Base-by-base conservation (phyloP, 2,329 filamentous ascomycete genomes). In the Epichloe hybrida region DNA sequence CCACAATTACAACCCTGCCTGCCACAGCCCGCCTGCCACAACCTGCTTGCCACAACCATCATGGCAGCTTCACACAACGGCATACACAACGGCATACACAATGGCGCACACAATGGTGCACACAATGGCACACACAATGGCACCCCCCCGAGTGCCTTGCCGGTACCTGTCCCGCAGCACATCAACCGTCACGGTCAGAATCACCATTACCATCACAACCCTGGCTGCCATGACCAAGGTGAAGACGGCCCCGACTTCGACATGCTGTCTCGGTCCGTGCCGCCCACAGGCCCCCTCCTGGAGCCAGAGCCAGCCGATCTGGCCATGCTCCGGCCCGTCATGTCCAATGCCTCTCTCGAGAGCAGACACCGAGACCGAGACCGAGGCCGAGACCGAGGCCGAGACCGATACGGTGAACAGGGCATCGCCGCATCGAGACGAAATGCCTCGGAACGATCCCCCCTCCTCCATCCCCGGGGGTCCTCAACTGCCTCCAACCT, bases 271-370 rank as follows among this genome's bases (percentile, higher is more conserved):
- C 64, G 63, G 27, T 72, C 71, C 3, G 53, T 70, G 46, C 70
- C 67, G 13, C 65, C 66, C 0, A 60, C 59, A 3, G 65, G 61
- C 5, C 62, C 67, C 21, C 61, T 68, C 20, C 61, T 74, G 9
- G 69, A 72, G 51, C 69, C 72, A 9, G 72, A 72, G 54, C 57
- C 66, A 3, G 53, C 64, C 40, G 67, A 70, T 53, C 63, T 66
- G 49, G 62, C 68, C 46, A 66, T 73, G 62, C 61, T 74, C 3
- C 59, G 65, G 34, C 55, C 58, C 12, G 50, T 51, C 4, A 50
- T 41, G 21, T 55, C 54, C 27, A 58, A 56, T 51, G 52, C 39
- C 3, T 36, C 47, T 15, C 11, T 13, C 2, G 47, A 41, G 27
- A 31, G 15, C 23, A 11, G 35, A 21, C 34, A 48, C n/a, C 12